Percentiles rank a stretch among this genome's conserved stretches.
Evolutionary conservation across 768 basidiomycete species (phyloP).

Genomic region (Calvatia gigantea): DNA sequence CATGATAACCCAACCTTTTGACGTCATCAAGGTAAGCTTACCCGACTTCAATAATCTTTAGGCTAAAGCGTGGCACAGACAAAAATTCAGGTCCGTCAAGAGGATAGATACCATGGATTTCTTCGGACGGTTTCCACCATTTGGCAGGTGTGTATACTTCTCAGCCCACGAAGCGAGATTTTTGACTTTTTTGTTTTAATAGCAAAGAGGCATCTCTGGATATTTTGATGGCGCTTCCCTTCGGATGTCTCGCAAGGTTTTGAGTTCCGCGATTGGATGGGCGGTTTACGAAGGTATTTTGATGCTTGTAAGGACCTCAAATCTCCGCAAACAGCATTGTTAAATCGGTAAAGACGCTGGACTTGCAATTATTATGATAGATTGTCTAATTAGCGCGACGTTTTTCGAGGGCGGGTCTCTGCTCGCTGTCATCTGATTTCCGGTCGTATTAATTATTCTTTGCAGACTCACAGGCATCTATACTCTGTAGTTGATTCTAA

Average conservation of each 20-base stretch:
- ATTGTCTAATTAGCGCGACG: too few relatives aligned
- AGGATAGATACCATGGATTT: constrained; percentile 72
- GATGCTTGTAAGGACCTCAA: constrained; percentile 40
- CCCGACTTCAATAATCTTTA: neutral
- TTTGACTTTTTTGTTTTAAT: neutral
- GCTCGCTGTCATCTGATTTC: too few relatives aligned
- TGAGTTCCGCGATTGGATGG: constrained; percentile 91
- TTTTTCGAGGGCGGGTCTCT: too few relatives aligned
- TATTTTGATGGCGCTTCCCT: constrained; percentile 87
- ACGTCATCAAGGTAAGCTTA: constrained; percentile 77
- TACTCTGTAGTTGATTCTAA: too few relatives aligned
- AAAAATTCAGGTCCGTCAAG: constrained; percentile 86
- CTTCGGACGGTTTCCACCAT: constrained; percentile 60
- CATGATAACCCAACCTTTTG: constrained; percentile 85
- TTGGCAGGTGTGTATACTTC: constrained; percentile 52
- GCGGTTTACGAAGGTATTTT: constrained; percentile 82
- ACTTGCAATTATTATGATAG: too few relatives aligned
- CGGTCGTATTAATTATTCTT: too few relatives aligned
- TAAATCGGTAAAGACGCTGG: neutral
- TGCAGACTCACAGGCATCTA: too few relatives aligned
- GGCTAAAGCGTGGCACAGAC: constrained; percentile 45
- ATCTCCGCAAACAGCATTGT: neutral
- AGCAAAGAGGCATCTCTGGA: constrained; percentile 79
- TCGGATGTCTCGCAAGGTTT: constrained; percentile 79
- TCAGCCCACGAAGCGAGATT: neutral